Conservation (phyloP, 2,329 filamentous ascomycete species). For the Fonsecaea nubica region DNA sequence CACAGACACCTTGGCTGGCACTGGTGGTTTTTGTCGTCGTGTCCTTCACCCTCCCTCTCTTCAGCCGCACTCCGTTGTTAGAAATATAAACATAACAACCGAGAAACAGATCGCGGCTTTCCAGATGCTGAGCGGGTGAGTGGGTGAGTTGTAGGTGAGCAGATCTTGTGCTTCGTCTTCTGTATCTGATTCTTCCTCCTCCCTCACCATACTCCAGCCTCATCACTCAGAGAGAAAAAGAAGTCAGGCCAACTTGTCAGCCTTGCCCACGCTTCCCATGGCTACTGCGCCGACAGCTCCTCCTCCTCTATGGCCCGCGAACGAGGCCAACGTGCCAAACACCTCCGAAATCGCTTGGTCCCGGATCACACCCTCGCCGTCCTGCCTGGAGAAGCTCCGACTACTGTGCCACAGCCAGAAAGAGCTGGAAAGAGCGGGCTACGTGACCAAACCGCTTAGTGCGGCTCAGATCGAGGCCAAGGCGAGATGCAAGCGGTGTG, state of each 20-base stretch:
- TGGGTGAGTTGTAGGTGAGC: too few relatives aligned
- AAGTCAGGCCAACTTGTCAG: background rate
- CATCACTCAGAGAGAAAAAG: background rate
- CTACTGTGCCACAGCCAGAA: constrained; percentile 27
- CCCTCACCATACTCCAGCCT: background rate
- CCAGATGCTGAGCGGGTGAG: background rate
- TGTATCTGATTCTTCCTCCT: background rate
- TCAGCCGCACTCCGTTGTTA: background rate
- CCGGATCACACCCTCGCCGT: constrained; percentile 20
- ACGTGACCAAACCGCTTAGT: constrained; percentile 32
- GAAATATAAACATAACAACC: background rate
- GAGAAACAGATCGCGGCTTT: background rate
- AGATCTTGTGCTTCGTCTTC: too few relatives aligned
- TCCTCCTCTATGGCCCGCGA: background rate
- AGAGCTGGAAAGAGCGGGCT: constrained; percentile 28
- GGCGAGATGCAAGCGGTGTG: constrained; percentile 25
- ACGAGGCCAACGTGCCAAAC: background rate
- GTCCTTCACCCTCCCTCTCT: background rate
- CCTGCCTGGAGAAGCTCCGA: constrained; percentile 28
- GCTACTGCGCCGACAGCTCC: background rate
- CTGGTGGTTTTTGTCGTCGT: background rate
- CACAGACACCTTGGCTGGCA: background rate
- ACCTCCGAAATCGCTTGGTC: constrained; percentile 24
- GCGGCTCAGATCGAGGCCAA: constrained; percentile 32
- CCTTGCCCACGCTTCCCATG: too few relatives aligned